These are phyloP conservation scores for Termitomyces sp. DNA, from an alignment of 768 basidiomycete species.

Conservation along the genomic window DNA sequence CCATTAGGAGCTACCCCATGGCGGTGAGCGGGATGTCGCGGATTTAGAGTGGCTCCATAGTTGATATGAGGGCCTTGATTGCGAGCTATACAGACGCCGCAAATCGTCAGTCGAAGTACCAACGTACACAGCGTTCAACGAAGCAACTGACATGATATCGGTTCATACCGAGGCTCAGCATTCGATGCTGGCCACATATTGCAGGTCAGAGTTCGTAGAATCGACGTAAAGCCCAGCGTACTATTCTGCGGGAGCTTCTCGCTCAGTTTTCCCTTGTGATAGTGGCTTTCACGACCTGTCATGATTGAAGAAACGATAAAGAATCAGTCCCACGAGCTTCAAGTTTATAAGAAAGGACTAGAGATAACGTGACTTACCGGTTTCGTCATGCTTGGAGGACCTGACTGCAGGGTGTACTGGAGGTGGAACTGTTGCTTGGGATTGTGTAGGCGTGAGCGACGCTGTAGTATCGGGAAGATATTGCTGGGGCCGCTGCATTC, in stretches of 20 bases:
- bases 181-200: constrained; percentile 15
- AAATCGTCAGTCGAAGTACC: not conserved
- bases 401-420: constrained; percentile 4
- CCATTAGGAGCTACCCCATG: not conserved
- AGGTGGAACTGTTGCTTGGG: not conserved
- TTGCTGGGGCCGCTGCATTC: not conserved
- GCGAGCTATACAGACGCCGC: not conserved
- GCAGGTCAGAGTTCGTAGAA: constrained; percentile 15
- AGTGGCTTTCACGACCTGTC: constrained; percentile 11
- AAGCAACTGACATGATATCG: not conserved
- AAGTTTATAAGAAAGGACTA: not conserved
- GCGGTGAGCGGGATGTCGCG: not conserved
- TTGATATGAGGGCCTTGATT: not conserved
- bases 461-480: not conserved
- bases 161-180: constrained; percentile 4
- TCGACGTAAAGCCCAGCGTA: constrained; percentile 14
- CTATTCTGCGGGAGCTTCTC: constrained; percentile 15
- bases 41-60: not conserved
- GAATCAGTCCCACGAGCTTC: constrained; percentile 5
- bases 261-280: constrained; percentile 1
- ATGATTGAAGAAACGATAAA: not conserved
- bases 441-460: not conserved
- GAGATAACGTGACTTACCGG: constrained; percentile 9
- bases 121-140: not conserved
- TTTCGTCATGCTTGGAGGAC: constrained; percentile 8